Evolutionary conservation across 495 filamentous ascomycete species (phyloP).

Genomic region (Bombardia bombarda): DNA sequence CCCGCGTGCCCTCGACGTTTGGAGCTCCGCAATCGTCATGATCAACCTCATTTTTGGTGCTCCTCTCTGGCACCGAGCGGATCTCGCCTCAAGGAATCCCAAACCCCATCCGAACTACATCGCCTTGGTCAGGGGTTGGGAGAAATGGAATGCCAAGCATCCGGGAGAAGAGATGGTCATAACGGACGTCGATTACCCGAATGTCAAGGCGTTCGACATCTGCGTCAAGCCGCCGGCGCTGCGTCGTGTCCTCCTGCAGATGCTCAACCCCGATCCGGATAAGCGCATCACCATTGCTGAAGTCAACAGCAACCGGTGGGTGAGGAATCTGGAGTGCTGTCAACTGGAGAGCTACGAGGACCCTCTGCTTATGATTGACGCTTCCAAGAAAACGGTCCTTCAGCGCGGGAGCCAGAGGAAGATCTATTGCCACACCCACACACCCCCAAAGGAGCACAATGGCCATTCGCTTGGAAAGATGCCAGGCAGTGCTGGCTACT

Average conservation of each 20-base stretch:
- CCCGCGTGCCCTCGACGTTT: constrained; percentile 66
- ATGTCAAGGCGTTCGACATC: constrained; percentile 40
- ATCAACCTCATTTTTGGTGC: constrained; percentile 57
- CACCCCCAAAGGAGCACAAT: constrained; percentile 32
- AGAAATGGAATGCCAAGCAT: constrained; percentile 47
- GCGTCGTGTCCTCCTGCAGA: constrained; percentile 57
- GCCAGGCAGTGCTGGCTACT: constrained; percentile 41
- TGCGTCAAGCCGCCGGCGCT: constrained; percentile 44
- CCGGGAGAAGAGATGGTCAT: constrained; percentile 39
- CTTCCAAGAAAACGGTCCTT: constrained; percentile 39
- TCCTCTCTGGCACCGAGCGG: constrained; percentile 56
- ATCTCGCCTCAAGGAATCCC: constrained; percentile 19
- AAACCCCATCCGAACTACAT: constrained; percentile 38
- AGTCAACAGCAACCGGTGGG: constrained; percentile 51
- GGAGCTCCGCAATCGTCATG: constrained; percentile 71
- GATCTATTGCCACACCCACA: constrained; percentile 43
- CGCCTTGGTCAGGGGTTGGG: constrained; percentile 54
- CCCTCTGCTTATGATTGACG: constrained; percentile 41
- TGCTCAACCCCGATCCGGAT: constrained; percentile 65
- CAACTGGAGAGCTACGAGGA: constrained; percentile 53
- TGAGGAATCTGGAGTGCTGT: constrained; percentile 67
- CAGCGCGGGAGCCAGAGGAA: constrained; percentile 30
- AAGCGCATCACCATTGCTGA: constrained; percentile 57
- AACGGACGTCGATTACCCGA: constrained; percentile 44
- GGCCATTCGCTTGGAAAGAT: constrained; percentile 36